A percentile compares a stretch with the other conserved stretches of the same genome.
Evolutionary conservation across 192 early-diverging fungal species (phyloP).

Genomic region (Coemansia sp.): DNA sequence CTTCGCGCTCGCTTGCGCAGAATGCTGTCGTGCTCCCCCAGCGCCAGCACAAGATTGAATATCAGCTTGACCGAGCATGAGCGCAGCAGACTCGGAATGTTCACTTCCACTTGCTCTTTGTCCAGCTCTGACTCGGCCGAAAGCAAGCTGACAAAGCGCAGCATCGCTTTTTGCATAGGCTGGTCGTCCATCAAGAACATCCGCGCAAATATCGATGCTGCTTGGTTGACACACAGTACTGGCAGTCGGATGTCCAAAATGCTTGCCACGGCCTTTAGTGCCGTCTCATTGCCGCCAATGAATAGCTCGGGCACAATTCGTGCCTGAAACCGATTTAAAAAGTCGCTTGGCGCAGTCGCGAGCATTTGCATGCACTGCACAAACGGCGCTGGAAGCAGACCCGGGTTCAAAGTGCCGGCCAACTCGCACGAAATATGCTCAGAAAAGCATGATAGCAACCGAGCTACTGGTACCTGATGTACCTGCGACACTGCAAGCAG

Average conservation of each 20-base stretch:
- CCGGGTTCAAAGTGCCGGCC: conserved; percentile 17
- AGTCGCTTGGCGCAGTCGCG: conserved; percentile 22
- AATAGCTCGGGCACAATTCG: conserved; percentile 36
- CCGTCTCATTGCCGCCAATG: conserved; percentile 24
- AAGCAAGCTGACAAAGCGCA: conserved; percentile 42
- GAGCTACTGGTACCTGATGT: conserved; percentile 26
- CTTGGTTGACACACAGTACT: conserved; percentile 52
- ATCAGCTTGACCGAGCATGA: conserved; percentile 52
- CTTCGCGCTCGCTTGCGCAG: conserved; percentile 45
- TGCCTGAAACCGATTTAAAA: conserved; percentile 29
- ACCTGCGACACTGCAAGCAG: conserved; percentile 29
- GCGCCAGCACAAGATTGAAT: conserved; percentile 47
- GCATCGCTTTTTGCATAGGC: conserved; percentile 51
- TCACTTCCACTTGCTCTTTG: conserved; percentile 41
- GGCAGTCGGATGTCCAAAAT: conserved; percentile 38
- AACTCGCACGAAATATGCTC: conserved; percentile 31
- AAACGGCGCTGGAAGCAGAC: conserved; percentile 23
- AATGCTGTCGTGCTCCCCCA: conserved; percentile 37
- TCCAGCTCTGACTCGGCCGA: conserved; percentile 35
- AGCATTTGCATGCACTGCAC: conserved; percentile 44
- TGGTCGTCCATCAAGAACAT: conserved; percentile 56
- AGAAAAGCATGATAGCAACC: conserved; percentile 26
- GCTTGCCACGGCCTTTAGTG: conserved; percentile 31
- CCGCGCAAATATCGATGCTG: conserved; percentile 42
- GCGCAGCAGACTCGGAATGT: conserved; percentile 47